These are phyloP conservation scores for Globisporangium acanthophoron DNA, from an alignment of 352 stramenopile genomes.

Conservation along the genomic window DNA sequence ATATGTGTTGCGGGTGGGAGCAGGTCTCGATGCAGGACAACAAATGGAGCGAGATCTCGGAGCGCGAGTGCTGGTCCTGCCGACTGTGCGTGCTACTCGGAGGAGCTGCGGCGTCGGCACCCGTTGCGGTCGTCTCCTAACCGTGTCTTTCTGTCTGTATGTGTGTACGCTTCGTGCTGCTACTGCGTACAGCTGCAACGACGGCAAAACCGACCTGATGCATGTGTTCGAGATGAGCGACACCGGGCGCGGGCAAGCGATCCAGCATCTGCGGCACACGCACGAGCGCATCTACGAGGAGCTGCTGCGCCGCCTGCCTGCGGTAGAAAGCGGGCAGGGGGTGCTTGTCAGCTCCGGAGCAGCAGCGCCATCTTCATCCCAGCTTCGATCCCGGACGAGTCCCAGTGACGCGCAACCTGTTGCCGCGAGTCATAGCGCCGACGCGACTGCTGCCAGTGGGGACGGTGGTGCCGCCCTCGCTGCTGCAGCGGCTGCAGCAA, in stretches of 20 bases:
- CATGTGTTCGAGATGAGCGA: slow-evolving; percentile 65
- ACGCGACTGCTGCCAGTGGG: neutral
- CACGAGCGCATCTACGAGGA: slow-evolving; percentile 50
- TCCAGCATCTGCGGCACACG: slow-evolving; percentile 54
- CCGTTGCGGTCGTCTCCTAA: neutral
- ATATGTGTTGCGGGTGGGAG: neutral
- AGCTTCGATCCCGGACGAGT: neutral
- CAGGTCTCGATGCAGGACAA: slow-evolving; percentile 86
- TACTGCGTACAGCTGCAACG: slow-evolving; percentile 38
- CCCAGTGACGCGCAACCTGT: too few species aligned
- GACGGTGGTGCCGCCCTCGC: neutral
- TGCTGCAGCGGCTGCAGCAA: too few species aligned
- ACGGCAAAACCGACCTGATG: slow-evolving; percentile 45
- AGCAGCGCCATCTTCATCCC: neutral
- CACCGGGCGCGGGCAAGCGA: slow-evolving; percentile 45
- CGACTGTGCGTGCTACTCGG: slow-evolving; percentile 27
- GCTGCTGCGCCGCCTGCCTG: slow-evolving; percentile 43
- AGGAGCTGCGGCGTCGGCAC: too few species aligned
- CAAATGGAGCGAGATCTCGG: slow-evolving; percentile 76
- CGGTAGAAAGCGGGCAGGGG: slow-evolving; percentile 10
- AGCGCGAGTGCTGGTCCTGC: slow-evolving; percentile 71
- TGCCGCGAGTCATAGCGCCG: neutral
- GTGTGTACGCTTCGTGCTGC: slow-evolving; percentile 5
- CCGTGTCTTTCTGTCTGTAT: slow-evolving; percentile 1
- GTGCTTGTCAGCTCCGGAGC: neutral